Conservation (phyloP, 306 rosid genomes). For the Trichosanthes cucumerina region DNA sequence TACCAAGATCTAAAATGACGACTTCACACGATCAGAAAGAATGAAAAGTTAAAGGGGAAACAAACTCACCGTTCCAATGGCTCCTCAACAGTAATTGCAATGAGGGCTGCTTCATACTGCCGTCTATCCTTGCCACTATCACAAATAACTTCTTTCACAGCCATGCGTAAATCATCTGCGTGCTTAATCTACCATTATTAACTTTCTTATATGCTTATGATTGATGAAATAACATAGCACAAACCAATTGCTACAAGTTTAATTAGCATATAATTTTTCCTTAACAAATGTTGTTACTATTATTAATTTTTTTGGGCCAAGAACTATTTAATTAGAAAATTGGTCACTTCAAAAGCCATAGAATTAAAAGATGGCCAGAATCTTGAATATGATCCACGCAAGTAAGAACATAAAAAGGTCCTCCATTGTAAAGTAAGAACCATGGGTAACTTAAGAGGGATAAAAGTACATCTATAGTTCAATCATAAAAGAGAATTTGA, state of each 20-base stretch:
- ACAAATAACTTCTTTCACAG: slow-evolving; percentile 81
- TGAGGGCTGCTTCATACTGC: slow-evolving; percentile 66
- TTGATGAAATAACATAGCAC: neutral
- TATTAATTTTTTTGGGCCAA: neutral
- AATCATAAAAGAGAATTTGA: neutral
- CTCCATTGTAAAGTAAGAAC: neutral
- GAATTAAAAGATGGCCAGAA: neutral
- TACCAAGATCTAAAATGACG: neutral
- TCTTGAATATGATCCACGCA: neutral
- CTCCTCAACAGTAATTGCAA: slow-evolving; percentile 84
- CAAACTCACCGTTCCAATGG: slow-evolving; percentile 52
- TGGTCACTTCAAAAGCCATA: neutral
- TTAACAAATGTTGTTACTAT: neutral
- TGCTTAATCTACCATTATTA: slow-evolving; percentile 9
- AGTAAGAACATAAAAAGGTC: neutral
- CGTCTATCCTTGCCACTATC: slow-evolving; percentile 45
- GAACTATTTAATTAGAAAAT: neutral
- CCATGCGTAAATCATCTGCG: slow-evolving; percentile 81
- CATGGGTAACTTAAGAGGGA: neutral
- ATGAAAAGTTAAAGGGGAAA: neutral
- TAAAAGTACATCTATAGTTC: neutral
- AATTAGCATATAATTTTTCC: neutral
- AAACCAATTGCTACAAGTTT: neutral
- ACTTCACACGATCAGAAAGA: neutral
- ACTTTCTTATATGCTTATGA: neutral